Conservation (phyloP, 768 basidiomycete genomes). For the Tricholoma furcatifolium region DNA sequence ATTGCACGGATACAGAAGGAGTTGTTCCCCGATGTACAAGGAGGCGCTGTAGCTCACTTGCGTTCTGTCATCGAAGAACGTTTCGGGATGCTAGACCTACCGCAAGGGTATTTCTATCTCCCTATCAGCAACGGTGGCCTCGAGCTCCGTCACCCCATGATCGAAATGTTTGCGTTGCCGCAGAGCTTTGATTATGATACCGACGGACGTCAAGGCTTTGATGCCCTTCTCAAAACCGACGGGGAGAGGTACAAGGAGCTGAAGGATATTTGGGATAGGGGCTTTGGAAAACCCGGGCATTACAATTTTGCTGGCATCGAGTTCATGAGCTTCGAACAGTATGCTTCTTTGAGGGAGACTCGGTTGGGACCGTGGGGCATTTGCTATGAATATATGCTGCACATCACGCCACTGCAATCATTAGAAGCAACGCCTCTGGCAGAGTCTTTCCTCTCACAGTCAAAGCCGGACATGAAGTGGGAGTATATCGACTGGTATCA, state of each 20-base stretch:
- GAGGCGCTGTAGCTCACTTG: conserved; percentile 23
- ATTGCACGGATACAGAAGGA: conserved; percentile 27
- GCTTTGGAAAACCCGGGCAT: background rate
- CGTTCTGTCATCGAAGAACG: conserved; percentile 26
- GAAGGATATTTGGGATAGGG: conserved; percentile 25
- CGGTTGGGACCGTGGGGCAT: conserved; percentile 13
- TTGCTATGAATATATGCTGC: conserved; percentile 11
- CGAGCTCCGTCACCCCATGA: conserved; percentile 33
- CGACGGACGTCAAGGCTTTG: conserved; percentile 12
- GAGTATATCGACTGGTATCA: conserved; percentile 27
- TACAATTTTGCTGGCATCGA: background rate
- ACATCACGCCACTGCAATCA: background rate
- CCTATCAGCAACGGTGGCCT: conserved; percentile 27
- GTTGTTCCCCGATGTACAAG: conserved; percentile 22
- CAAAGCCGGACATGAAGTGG: conserved; percentile 4
- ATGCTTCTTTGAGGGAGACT: conserved; percentile 9
- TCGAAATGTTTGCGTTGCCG: conserved; percentile 33
- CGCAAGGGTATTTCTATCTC: conserved; percentile 29
- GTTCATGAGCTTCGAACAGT: conserved; percentile 17
- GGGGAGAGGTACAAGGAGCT: conserved; percentile 18
- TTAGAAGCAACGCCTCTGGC: conserved; percentile 5
- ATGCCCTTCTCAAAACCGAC: conserved; percentile 25
- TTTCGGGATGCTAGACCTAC: conserved; percentile 26
- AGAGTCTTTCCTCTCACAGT: conserved; percentile 2
- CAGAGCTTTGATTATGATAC: conserved; percentile 1